Evolutionary conservation across 2,329 filamentous ascomycete genomes (phyloP).

Genomic region (Nakataea oryzae): DNA sequence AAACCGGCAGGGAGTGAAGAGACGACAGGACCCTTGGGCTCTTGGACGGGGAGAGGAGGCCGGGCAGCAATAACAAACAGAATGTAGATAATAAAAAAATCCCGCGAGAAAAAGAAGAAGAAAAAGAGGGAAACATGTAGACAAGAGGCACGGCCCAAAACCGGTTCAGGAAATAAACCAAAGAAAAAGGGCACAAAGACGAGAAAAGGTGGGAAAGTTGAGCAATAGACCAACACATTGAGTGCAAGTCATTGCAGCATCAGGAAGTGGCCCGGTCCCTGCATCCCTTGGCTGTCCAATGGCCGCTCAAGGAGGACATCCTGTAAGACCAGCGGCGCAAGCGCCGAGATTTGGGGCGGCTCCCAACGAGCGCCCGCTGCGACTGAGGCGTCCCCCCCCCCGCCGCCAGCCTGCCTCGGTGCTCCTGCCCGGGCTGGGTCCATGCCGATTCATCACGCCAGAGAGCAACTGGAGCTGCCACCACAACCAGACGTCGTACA

Average conservation of each 20-base stretch:
- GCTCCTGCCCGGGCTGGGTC: no score
- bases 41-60: no score
- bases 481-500: not conserved
- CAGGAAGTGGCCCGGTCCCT: not conserved
- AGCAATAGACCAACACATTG: no score
- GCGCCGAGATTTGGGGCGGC: no score
- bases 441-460: not conserved
- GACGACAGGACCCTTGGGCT: not conserved
- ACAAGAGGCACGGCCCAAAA: no score
- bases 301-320: not conserved
- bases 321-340: no score
- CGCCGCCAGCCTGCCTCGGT: no score
- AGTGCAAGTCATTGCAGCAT: not conserved
- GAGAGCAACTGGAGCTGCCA: not conserved
- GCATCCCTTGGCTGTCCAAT: not conserved
- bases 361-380: not conserved
- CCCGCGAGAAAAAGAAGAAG: not conserved
- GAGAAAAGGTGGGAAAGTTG: not conserved
- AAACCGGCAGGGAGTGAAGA: not conserved
- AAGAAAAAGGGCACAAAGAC: not conserved
- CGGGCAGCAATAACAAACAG: no score
- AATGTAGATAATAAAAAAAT: not conserved
- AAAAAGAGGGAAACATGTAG: not conserved
- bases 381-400: not conserved
- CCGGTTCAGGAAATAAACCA: not conserved